Evolutionary conservation across 371 early-diverging fungal genomes (phyloP), one percentile per base, ranked within the genome.

Genomic region (Mortierella sp.): DNA sequence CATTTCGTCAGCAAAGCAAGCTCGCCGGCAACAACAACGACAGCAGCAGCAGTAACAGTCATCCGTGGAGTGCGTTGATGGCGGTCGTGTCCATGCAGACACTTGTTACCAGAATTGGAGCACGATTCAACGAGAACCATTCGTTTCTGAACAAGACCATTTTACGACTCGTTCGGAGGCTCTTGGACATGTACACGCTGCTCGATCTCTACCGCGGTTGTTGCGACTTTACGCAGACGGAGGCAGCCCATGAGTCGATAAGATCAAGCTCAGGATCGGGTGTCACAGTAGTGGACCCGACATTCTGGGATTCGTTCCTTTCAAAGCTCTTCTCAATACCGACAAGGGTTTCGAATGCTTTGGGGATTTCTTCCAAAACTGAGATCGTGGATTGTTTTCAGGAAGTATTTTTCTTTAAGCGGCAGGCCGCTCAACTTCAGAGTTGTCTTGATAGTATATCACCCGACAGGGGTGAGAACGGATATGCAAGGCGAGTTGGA

Each of bases 141-240:
- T 64, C 76, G 19, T 68, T 74, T 47, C 34, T 74, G 16, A 74
- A 65, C 54, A 30, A 56, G 16, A 69, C 69, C 2, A 61, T 74
- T 46, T 41, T 74, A 13, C 56, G 69, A 6, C 58, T 68, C 16
- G 34, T 74, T 5, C 43, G 51, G 18, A 56, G 43, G 28, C 27
- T 61, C 31, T 10, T 69, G 26, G 49, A 57, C n/a, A 31, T 47
- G 0, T 61, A 28, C 28, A 57, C 69, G 0, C 34, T 74, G n/a
- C 10, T 6, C 41, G 73, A 72, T 46, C 67, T 63, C 38, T 58
- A 41, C 26, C 46, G 18, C 13, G 61, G 60, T 0, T 58, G 57
- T 41, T 7, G 42, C 24, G 43, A 34, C 23, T 13, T 51, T 14
- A 16, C 23, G 24, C 30, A 23, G 41, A 26, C 48, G 26, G 13